Evolutionary conservation across 139 green algal species (phyloP), one percentile per base, ranked within the genome.

Genomic region (Zygnema cylindricum): DNA sequence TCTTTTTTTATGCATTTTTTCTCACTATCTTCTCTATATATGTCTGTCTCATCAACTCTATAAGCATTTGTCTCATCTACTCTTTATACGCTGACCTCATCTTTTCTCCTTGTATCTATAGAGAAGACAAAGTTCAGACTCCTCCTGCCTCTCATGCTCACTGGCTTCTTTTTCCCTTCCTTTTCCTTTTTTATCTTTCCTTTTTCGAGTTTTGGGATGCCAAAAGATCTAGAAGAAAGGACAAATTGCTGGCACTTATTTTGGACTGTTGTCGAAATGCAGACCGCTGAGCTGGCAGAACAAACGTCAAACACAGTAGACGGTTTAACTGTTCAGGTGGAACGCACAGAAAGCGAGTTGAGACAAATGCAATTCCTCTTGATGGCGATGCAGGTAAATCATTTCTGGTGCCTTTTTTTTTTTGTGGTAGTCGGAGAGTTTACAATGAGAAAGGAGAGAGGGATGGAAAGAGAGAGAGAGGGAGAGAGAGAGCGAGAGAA

Each of bases 371-470:
- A 81, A 22, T 22, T 33, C 21, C 35, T 43, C 21, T 21, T 81
- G 73, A 35, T 81, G 42, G 73, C 73, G 42, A 81, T 22, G 16
- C 73, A 81, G 73, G 73, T 81, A n/a, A n/a, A n/a, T n/a, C n/a
- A n/a, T n/a, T n/a, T n/a, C n/a, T n/a, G n/a, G n/a, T n/a, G n/a
- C n/a, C n/a, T n/a, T n/a, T n/a, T n/a, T n/a, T n/a, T n/a, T n/a
- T n/a, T n/a, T n/a, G n/a, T n/a, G n/a, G n/a, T n/a, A n/a, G n/a
- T n/a, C n/a, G n/a, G n/a, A n/a, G n/a, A n/a, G n/a, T n/a, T n/a
- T n/a, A n/a, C n/a, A n/a, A n/a, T n/a, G n/a, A n/a, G n/a, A n/a
- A n/a, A n/a, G n/a, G n/a, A n/a, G n/a, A n/a, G n/a, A n/a, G n/a
- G n/a, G n/a, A n/a, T n/a, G n/a, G n/a, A n/a, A n/a, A n/a, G n/a